Conservation (phyloP, 2,329 filamentous ascomycete species). For the Annulohypoxylon truncatum region DNA sequence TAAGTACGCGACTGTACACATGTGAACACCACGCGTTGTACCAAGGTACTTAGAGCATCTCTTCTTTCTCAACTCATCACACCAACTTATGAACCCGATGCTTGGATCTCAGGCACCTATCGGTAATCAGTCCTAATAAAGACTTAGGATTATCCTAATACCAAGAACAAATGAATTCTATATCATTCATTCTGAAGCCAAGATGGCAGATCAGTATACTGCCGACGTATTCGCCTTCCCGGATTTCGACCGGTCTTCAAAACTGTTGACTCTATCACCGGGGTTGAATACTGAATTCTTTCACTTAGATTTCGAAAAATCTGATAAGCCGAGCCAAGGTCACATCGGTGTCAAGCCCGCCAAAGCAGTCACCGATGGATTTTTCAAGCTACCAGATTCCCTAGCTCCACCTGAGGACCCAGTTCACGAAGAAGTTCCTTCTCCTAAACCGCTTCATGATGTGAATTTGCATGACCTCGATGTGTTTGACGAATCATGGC, state of each 20-base stretch:
- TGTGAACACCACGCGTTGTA: slow-evolving; percentile 20
- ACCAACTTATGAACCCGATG: background rate
- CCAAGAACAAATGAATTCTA: slow-evolving; percentile 32
- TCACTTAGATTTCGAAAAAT: slow-evolving; percentile 53
- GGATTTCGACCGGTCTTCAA: slow-evolving; percentile 68
- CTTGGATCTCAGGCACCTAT: background rate
- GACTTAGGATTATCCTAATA: background rate
- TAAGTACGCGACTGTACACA: slow-evolving; percentile 13
- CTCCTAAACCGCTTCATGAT: slow-evolving; percentile 43
- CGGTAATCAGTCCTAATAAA: background rate
- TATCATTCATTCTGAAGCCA: background rate
- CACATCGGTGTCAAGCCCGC: slow-evolving; percentile 23
- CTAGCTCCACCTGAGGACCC: slow-evolving; percentile 37
- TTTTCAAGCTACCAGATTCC: slow-evolving; percentile 57
- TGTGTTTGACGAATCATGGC: slow-evolving; percentile 61
- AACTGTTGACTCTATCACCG: slow-evolving; percentile 56
- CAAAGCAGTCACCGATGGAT: slow-evolving; percentile 47
- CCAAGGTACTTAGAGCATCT: background rate
- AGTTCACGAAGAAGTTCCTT: slow-evolving; percentile 9
- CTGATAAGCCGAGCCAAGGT: slow-evolving; percentile 16
- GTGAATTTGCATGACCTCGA: slow-evolving; percentile 43
- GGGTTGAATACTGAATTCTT: slow-evolving; percentile 57
- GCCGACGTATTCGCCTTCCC: slow-evolving; percentile 72
- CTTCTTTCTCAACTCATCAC: background rate
- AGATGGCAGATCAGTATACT: slow-evolving; percentile 57